Conservation (phyloP, 371 early-diverging fungal species). For the Chytridium lagenaria region DNA sequence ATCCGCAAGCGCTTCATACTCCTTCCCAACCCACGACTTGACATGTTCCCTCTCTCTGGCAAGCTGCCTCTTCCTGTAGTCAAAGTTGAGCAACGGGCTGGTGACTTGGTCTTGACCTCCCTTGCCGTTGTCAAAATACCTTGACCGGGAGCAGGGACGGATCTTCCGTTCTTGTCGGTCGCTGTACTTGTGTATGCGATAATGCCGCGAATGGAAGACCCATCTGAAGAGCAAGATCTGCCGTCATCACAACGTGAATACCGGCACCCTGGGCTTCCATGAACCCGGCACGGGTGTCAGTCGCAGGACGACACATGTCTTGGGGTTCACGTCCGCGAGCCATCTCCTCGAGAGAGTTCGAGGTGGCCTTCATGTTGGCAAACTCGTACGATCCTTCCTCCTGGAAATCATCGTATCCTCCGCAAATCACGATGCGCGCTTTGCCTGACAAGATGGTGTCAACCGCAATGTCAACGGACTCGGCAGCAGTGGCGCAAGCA, state of each 20-base stretch:
- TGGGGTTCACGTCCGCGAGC: constrained; percentile 85
- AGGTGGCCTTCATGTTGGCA: constrained; percentile 97
- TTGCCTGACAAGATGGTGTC: constrained; percentile 91
- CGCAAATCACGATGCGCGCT: constrained; percentile 94
- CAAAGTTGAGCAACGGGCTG: constrained; percentile 84
- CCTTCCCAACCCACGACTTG: constrained; percentile 84
- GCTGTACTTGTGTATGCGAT: constrained; percentile 93
- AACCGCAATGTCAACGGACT: constrained; percentile 91
- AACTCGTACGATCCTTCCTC: constrained; percentile 95
- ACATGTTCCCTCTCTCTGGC: constrained; percentile 81
- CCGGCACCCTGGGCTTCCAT: constrained; percentile 96
- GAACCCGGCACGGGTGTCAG: constrained; percentile 92
- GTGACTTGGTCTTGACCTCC: constrained; percentile 67
- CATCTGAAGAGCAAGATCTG: constrained; percentile 89
- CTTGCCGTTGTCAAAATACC: constrained; percentile 95
- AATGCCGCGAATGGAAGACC: constrained; percentile 93
- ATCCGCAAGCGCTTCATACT: constrained; percentile 74
- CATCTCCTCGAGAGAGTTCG: constrained; percentile 83
- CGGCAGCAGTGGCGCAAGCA: constrained; percentile 93
- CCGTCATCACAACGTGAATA: constrained; percentile 90
- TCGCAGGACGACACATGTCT: constrained; percentile 93
- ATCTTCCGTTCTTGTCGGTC: constrained; percentile 96
- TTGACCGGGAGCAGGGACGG: constrained; percentile 95
- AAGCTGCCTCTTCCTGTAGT: constrained; percentile 90
- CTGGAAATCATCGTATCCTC: constrained; percentile 93